phyloP scores from a whole-genome alignment of 208 protist species.

The Trypanosoma lewisi region DNA sequence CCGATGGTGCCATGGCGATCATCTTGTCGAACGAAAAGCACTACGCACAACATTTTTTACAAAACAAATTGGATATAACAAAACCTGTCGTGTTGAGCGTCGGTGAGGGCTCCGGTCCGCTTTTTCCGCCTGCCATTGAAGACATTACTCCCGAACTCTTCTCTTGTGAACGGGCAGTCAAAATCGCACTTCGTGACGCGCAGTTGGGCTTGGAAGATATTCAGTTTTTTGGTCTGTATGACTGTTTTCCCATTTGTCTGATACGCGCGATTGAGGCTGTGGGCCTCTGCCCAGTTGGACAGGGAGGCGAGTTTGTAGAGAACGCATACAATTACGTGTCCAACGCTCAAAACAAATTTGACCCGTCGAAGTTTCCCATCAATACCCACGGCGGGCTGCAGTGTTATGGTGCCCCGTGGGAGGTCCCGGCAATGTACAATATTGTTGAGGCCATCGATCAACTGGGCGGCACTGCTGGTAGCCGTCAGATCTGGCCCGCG shows the following conservation, averaged over 20 bases:
- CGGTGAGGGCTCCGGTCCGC: conserved; percentile 61
- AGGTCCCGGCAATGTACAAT: conserved; percentile 81
- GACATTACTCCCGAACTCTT: conserved; percentile 56
- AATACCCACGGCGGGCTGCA: conserved; percentile 81
- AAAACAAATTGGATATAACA: conserved; percentile 13
- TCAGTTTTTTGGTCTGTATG: conserved; percentile 78
- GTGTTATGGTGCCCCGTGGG: conserved; percentile 79
- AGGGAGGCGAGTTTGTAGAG: conserved; percentile 60
- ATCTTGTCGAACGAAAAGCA: conserved; percentile 50
- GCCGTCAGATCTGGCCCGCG: conserved; percentile 43
- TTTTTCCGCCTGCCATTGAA: conserved; percentile 55
- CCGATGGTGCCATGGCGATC: conserved; percentile 61
- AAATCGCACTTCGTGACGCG: conserved; percentile 47
- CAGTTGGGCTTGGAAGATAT: conserved; percentile 53
- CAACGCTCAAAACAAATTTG: conserved; percentile 26
- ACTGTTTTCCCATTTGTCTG: conserved; percentile 84
- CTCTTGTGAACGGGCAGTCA: conserved; percentile 52
- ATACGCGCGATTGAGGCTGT: conserved; percentile 67
- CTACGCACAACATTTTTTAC: conserved; percentile 33
- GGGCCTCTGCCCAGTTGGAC: conserved; percentile 51
- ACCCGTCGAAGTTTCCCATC: conserved; percentile 45
- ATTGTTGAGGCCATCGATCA: conserved; percentile 60
- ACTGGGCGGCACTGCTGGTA: conserved; percentile 39
- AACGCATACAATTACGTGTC: conserved; percentile 38
- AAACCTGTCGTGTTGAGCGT: conserved; percentile 44